Evolutionary conservation across 306 rosid species (phyloP), one percentile per base, ranked within the genome.

Genomic region (Hippophae rhamnoides): DNA sequence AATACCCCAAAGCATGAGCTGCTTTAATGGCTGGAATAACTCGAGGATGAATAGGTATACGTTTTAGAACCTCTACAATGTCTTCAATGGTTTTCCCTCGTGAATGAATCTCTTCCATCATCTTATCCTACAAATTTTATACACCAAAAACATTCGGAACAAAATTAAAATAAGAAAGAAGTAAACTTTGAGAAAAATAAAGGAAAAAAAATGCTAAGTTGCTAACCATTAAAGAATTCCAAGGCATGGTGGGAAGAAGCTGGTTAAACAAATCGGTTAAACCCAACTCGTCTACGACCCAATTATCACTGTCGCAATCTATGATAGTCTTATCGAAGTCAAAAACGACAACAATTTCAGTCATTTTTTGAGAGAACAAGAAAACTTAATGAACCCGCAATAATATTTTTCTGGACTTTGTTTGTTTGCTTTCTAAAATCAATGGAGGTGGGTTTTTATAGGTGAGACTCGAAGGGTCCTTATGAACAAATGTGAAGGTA

Each of bases 281-380:
- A 1, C 23, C 23, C 23, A 18, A 18, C 23, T 18, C 23, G 23
- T 18, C 23, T 18, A 18, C 23, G 23, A 18, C 1, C 23, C 23
- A 18, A 18, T 18, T 18, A 18, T 18, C 23, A 18, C 23, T 18
- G 7, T 89, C 95, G 6, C 78, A 71, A 58, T 89, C 95, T 13
- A 86, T 64, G 0, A 89, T 89, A 43, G 97, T 89, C 78, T 83
- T 81, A 72, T 89, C 97, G 61, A 89, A 89, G 46, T 89, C 95
- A n/a, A 86, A 89, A 72, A 89, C 75, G 43, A 81, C 81, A 9
- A 89, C 64, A 43, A 70, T 62, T 60, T 75, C 78, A 12, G 84
- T 75, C 90, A 83, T 85, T 13, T 27, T 65, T 9, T 1, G 2
- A 14, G 3, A 8, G 3, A 14, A n/a, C 5, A 12, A 43, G 52